Conservation (phyloP, 306 rosid genomes). For the Prunus mira region DNA sequence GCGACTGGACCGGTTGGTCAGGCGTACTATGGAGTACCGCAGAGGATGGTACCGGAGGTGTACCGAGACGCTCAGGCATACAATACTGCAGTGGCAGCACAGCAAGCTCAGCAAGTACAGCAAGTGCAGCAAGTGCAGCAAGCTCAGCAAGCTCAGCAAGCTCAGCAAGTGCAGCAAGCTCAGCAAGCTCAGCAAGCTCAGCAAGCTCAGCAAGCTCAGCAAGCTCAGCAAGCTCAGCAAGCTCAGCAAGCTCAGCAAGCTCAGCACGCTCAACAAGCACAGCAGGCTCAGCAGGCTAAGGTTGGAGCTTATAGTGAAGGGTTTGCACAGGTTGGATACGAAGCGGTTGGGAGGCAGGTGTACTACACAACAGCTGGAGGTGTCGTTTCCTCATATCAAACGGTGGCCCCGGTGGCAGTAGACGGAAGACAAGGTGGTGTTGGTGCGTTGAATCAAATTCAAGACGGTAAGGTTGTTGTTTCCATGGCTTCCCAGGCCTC, state of each 20-base stretch:
- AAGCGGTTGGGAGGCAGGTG: slow-evolving; percentile 45
- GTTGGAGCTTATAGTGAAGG: slow-evolving; percentile 36
- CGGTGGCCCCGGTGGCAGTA: slow-evolving; percentile 31
- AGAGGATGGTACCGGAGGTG: slow-evolving; percentile 36
- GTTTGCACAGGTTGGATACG: slow-evolving; percentile 46
- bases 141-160: slow-evolving; percentile 4
- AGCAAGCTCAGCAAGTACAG: not conserved
- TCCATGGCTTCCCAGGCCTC: slow-evolving; percentile 31
- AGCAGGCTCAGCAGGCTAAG: slow-evolving; percentile 14
- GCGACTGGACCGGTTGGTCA: slow-evolving; percentile 51
- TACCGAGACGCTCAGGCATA: slow-evolving; percentile 36
- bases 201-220: not conserved
- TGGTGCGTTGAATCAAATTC: slow-evolving; percentile 34
- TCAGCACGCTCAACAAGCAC: slow-evolving; percentile 14
- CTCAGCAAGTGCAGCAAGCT: slow-evolving; percentile 13
- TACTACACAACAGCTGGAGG: slow-evolving; percentile 40
- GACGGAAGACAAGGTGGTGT: slow-evolving; percentile 41
- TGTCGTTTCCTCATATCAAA: slow-evolving; percentile 33
- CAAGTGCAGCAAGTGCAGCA: slow-evolving; percentile 4
- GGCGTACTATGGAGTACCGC: slow-evolving; percentile 47
- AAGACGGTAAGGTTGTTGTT: slow-evolving; percentile 42
- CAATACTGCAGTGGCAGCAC: slow-evolving; percentile 35
- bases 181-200: slow-evolving; percentile 15
- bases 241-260: slow-evolving; percentile 19
- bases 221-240: slow-evolving; percentile 15